Evolutionary conservation across 2,329 filamentous ascomycete species (phyloP).

Genomic region (Fusarium xylarioides): DNA sequence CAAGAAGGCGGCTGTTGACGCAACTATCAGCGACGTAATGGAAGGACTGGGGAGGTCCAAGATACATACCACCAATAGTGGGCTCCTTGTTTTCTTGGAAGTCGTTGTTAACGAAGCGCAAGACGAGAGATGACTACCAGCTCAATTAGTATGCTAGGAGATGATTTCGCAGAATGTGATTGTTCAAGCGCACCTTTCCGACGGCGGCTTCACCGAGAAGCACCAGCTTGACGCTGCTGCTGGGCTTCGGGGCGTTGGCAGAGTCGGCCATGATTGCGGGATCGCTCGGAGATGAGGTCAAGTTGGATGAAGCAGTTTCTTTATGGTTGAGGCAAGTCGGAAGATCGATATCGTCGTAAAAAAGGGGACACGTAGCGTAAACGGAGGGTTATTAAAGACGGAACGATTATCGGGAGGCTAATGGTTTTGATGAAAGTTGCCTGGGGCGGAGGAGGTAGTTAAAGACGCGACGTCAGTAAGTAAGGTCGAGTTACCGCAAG

Average conservation of each 20-base stretch:
- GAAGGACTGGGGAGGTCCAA: background rate
- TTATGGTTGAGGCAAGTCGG: background rate
- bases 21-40: slow-evolving; percentile 22
- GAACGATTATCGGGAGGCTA: background rate
- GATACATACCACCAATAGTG: slow-evolving; percentile 87
- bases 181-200: slow-evolving; percentile 79
- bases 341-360: background rate
- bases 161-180: background rate
- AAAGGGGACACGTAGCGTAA: slow-evolving; percentile 12
- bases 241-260: slow-evolving; percentile 82
- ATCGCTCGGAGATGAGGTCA: slow-evolving; percentile 29
- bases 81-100: slow-evolving; percentile 99
- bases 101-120: slow-evolving; percentile 99
- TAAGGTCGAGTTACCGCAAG: slow-evolving; percentile 9
- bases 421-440: slow-evolving; percentile 24
- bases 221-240: slow-evolving; percentile 99
- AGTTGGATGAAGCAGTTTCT: background rate
- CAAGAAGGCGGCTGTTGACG: slow-evolving; percentile 82
- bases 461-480: slow-evolving; percentile 32
- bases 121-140: slow-evolving; percentile 87
- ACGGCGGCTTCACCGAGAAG: slow-evolving; percentile 97
- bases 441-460: slow-evolving; percentile 28
- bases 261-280: slow-evolving; percentile 55
- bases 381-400: background rate
- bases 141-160: slow-evolving; percentile 37